Evolutionary conservation across 2,329 filamentous ascomycete genomes (phyloP).

Genomic region (Sporothrix protearum): DNA sequence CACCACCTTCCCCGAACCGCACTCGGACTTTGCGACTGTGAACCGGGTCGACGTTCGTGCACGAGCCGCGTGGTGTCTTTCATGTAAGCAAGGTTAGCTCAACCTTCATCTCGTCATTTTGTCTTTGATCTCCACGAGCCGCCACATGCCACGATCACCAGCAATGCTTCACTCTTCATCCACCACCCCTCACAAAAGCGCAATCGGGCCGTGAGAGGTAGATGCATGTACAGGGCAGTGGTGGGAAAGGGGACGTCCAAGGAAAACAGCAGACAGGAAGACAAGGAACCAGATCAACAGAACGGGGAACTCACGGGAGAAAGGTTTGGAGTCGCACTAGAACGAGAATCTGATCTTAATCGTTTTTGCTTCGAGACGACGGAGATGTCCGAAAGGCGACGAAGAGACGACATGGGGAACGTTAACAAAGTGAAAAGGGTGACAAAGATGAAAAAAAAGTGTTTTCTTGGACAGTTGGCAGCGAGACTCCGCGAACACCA

Average conservation of each 20-base stretch:
- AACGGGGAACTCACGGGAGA: neutral
- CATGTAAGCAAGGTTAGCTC: neutral
- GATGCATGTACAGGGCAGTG: neutral
- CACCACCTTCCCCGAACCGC: neutral
- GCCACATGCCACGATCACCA: neutral
- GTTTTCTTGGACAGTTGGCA: neutral
- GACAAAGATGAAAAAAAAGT: neutral
- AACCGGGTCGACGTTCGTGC: neutral
- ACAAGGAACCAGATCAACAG: too few species aligned
- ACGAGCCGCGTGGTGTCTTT: neutral
- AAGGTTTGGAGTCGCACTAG: neutral
- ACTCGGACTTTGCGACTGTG: neutral
- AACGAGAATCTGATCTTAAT: neutral
- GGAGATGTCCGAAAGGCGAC: neutral
- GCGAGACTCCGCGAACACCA: neutral
- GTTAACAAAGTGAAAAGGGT: neutral
- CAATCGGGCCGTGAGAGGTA: neutral
- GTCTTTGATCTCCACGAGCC: constrained; percentile 1
- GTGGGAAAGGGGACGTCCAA: neutral
- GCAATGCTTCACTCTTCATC: neutral
- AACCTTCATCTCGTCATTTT: neutral
- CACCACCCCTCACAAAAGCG: neutral
- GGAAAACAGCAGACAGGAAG: neutral
- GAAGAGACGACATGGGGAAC: neutral
- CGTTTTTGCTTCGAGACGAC: constrained; percentile 1